Percentiles rank a stretch among this genome's conserved stretches.
phyloP scores from a whole-genome alignment of 2,329 filamentous ascomycete genomes.

The Calcarisporium arbuscula region DNA sequence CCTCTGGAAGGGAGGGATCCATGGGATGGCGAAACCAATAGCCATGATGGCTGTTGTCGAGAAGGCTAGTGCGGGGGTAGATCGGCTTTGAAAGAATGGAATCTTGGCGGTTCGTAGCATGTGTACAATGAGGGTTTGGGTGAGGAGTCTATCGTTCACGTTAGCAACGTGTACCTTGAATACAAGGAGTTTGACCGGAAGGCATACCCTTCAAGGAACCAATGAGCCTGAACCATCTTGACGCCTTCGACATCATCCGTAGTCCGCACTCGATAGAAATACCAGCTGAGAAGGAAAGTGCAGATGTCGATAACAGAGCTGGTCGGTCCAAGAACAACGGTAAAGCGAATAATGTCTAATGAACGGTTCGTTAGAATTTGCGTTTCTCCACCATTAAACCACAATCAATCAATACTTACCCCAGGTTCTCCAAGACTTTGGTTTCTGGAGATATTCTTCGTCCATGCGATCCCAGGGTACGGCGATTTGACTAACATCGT shows the following conservation, averaged over 20 bases:
- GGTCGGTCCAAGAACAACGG: conserved; percentile 19
- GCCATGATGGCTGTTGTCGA: conserved; percentile 18
- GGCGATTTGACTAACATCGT: conserved; percentile 22
- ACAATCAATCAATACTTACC: too few species aligned
- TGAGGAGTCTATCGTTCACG: conserved; percentile 17
- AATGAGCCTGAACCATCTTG: conserved; percentile 17
- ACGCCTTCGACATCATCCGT: conserved; percentile 10
- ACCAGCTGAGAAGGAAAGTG: conserved; percentile 17
- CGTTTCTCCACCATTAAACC: too few species aligned
- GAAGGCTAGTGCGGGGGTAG: conserved; percentile 13
- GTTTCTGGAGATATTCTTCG: conserved; percentile 17
- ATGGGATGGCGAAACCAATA: conserved; percentile 18
- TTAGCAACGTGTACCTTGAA: too few species aligned
- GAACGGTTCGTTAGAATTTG: too few species aligned
- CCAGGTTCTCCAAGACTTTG: conserved; percentile 18
- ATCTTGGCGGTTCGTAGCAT: conserved; percentile 19
- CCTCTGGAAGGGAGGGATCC: conserved; percentile 16
- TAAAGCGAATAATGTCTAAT: conserved; percentile 20
- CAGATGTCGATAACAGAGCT: conserved; percentile 21
- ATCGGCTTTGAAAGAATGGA: conserved; percentile 19
- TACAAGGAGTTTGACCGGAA: too few species aligned
- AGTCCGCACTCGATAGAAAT: conserved; percentile 16
- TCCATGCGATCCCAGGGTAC: conserved; percentile 23
- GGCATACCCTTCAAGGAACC: conserved; percentile 19
- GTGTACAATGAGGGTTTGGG: conserved; percentile 22